Conservation (phyloP, 2,329 filamentous ascomycete genomes). For the Fusarium pininemorale region DNA sequence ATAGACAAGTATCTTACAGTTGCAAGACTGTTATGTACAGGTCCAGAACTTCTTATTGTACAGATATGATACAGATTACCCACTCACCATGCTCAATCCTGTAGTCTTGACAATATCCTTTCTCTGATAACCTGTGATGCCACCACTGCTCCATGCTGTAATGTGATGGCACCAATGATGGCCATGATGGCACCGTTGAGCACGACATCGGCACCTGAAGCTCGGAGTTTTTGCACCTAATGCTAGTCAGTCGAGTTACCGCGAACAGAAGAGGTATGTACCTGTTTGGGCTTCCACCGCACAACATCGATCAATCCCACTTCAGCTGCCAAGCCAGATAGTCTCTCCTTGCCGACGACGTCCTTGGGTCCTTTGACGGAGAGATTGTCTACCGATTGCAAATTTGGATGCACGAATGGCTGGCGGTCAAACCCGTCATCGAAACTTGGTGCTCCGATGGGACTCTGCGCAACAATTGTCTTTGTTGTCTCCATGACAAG, state of each 20-base stretch:
- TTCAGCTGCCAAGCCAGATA: slow-evolving; percentile 73
- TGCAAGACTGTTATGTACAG: slow-evolving; percentile 37
- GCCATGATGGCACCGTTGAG: slow-evolving; percentile 82
- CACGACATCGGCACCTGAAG: slow-evolving; percentile 79
- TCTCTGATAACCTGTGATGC: slow-evolving; percentile 80
- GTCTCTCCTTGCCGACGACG: slow-evolving; percentile 69
- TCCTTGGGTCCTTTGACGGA: slow-evolving; percentile 66
- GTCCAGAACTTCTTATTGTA: slow-evolving; percentile 41
- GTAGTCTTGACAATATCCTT: slow-evolving; percentile 67
- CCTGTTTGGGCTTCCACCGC: slow-evolving; percentile 88
- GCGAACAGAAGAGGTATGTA: slow-evolving; percentile 52
- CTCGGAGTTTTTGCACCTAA: slow-evolving; percentile 71
- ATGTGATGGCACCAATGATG: slow-evolving; percentile 86
- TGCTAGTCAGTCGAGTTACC: not conserved
- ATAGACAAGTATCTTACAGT: slow-evolving; percentile 21
- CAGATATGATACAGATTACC: slow-evolving; percentile 45
- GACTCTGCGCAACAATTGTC: slow-evolving; percentile 48
- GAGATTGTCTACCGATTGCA: slow-evolving; percentile 80
- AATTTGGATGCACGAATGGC: slow-evolving; percentile 75
- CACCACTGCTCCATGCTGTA: slow-evolving; percentile 84
- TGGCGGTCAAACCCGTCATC: slow-evolving; percentile 63
- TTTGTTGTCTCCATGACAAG: slow-evolving; percentile 53
- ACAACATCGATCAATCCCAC: slow-evolving; percentile 79
- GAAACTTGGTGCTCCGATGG: slow-evolving; percentile 39
- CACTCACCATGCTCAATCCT: slow-evolving; percentile 24